A percentile compares a stretch with the other conserved stretches of the same genome.
phyloP scores from a whole-genome alignment of 345 rosid species.

The Citrus glauca region DNA sequence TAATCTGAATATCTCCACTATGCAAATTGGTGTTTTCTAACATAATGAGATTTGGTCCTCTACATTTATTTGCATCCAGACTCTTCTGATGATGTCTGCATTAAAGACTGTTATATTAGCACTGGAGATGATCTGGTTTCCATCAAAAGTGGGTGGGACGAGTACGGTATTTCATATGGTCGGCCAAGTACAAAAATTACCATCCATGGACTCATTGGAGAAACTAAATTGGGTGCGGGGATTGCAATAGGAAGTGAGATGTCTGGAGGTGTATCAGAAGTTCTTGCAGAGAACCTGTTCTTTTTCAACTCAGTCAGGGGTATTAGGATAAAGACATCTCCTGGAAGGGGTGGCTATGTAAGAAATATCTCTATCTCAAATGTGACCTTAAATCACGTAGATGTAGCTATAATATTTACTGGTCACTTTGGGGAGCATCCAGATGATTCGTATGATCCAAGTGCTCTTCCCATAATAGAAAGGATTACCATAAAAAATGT shows the following conservation, averaged over 20 bases:
- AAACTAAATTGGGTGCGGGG: conserved; percentile 69
- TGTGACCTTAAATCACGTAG: conserved; percentile 55
- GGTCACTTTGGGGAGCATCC: conserved; percentile 88
- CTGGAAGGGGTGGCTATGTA: conserved; percentile 92
- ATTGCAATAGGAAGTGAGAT: conserved; percentile 93
- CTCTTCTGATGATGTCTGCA: conserved; percentile 83
- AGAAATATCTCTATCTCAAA: conserved; percentile 66
- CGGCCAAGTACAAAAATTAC: conserved; percentile 76
- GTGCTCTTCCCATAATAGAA: conserved; percentile 70
- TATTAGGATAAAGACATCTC: conserved; percentile 79
- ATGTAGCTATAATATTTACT: conserved; percentile 60
- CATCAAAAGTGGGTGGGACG: conserved; percentile 98
- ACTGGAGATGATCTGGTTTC: conserved; percentile 91
- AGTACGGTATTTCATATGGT: conserved; percentile 76
- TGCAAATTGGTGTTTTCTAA: background rate
- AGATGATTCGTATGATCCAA: conserved; percentile 62
- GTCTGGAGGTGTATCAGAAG: conserved; percentile 95
- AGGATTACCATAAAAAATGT: conserved; percentile 67
- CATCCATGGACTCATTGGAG: conserved; percentile 66
- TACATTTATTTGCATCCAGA: conserved; percentile 43
- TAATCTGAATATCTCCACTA: background rate
- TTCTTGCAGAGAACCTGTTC: conserved; percentile 55
- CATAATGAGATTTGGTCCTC: background rate
- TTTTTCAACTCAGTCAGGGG: conserved; percentile 62
- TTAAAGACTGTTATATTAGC: conserved; percentile 82